Conservation (phyloP, 2,329 filamentous ascomycete genomes). For the Lachnellula willkommii region DNA sequence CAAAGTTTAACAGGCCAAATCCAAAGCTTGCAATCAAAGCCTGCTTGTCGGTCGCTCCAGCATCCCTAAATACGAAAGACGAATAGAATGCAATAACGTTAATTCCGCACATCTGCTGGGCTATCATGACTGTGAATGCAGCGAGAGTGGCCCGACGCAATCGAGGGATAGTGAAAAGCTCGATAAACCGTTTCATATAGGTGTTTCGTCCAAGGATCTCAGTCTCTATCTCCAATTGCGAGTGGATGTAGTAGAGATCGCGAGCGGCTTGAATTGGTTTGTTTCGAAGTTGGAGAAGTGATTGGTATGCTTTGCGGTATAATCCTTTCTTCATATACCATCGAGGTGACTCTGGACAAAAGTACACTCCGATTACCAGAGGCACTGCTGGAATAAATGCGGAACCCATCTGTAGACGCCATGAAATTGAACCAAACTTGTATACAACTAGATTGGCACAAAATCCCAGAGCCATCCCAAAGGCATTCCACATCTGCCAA, state of each 20-base stretch:
- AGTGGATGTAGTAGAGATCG: slow-evolving; percentile 60
- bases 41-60: slow-evolving; percentile 48
- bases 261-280: slow-evolving; percentile 53
- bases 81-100: slow-evolving; percentile 73
- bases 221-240: slow-evolving; percentile 55
- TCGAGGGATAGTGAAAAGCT: slow-evolving; percentile 63
- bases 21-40: slow-evolving; percentile 58
- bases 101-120: slow-evolving; percentile 48
- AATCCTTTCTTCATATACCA: slow-evolving; percentile 63
- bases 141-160: slow-evolving; percentile 54
- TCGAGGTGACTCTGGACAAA: slow-evolving; percentile 60
- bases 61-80: slow-evolving; percentile 52
- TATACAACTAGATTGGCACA: slow-evolving; percentile 59
- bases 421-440: slow-evolving; percentile 52
- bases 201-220: slow-evolving; percentile 15
- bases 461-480: slow-evolving; percentile 58
- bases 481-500: slow-evolving; percentile 68
- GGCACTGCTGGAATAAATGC: slow-evolving; percentile 57
- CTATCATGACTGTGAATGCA: slow-evolving; percentile 69
- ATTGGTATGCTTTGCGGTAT: slow-evolving; percentile 55
- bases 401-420: slow-evolving; percentile 59
- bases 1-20: slow-evolving; percentile 58
- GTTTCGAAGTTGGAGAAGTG: slow-evolving; percentile 48
- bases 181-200: slow-evolving; percentile 52
- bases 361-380: slow-evolving; percentile 58